Evolutionary conservation across 192 early-diverging fungal genomes (phyloP).

Genomic region (Martensiomyces pterosporus): DNA sequence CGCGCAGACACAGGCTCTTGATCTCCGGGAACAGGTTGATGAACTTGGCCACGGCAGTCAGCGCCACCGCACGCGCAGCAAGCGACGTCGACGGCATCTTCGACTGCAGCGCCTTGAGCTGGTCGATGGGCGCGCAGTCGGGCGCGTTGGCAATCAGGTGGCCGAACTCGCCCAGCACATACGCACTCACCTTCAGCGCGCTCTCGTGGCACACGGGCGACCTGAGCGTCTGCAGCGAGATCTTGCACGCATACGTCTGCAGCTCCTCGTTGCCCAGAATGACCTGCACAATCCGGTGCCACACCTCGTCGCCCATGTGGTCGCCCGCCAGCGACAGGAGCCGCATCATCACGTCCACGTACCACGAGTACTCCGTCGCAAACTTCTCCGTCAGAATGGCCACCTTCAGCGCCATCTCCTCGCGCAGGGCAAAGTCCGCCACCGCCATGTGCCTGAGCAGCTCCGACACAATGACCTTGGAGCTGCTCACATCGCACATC

Average conservation of each 20-base stretch:
- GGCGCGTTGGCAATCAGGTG: slow-evolving; percentile 87
- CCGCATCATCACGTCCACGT: slow-evolving; percentile 96
- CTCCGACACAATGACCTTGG: slow-evolving; percentile 84
- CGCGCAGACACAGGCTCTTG: slow-evolving; percentile 76
- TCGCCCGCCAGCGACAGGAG: slow-evolving; percentile 94
- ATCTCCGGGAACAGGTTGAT: slow-evolving; percentile 98
- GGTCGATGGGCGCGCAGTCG: slow-evolving; percentile 85
- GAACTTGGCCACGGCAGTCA: slow-evolving; percentile 95
- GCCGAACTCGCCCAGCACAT: slow-evolving; percentile 97
- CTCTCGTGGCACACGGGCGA: slow-evolving; percentile 94
- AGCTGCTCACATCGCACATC: slow-evolving; percentile 91
- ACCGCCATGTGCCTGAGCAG: slow-evolving; percentile 85
- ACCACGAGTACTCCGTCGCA: slow-evolving; percentile 97
- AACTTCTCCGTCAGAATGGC: slow-evolving; percentile 98
- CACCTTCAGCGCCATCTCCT: slow-evolving; percentile 98
- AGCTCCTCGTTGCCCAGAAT: slow-evolving; percentile 93
- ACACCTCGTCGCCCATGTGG: slow-evolving; percentile 94
- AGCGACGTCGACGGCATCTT: slow-evolving; percentile 81
- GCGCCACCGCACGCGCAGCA: slow-evolving; percentile 74
- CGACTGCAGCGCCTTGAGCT: slow-evolving; percentile 91
- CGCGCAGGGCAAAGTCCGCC: slow-evolving; percentile 85
- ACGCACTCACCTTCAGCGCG: slow-evolving; percentile 91
- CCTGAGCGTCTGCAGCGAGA: slow-evolving; percentile 73
- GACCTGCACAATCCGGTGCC: slow-evolving; percentile 97
- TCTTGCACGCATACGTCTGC: slow-evolving; percentile 90